Conservation (phyloP, 2,329 filamentous ascomycete species). For the Neoascochyta sp. region DNA sequence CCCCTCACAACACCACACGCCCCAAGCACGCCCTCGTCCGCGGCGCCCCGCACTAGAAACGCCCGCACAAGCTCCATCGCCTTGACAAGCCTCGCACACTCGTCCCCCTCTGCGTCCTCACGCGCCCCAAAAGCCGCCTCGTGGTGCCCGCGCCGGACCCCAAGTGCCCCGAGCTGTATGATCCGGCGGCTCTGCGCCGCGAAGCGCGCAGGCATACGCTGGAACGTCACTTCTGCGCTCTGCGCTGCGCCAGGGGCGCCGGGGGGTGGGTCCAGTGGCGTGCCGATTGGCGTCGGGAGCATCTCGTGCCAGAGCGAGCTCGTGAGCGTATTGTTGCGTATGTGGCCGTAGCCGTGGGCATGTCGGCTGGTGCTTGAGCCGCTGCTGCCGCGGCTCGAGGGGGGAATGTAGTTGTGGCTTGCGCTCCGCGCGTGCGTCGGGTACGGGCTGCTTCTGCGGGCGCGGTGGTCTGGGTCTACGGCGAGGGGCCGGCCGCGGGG, state of each 20-base stretch:
- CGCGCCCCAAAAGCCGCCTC: too few species aligned
- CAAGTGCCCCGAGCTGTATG: conserved; percentile 33
- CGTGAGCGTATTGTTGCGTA: conserved; percentile 1
- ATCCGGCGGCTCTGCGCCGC: conserved; percentile 17
- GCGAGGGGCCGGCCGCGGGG: conserved; percentile 8
- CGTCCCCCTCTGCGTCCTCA: too few species aligned
- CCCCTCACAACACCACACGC: conserved; percentile 15
- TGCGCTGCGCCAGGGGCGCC: not conserved
- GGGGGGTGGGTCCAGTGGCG: conserved; percentile 6
- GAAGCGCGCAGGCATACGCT: too few species aligned
- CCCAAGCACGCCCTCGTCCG: too few species aligned
- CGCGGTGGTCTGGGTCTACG: conserved; percentile 3
- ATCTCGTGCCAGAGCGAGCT: conserved; percentile 10
- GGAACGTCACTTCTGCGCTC: not conserved
- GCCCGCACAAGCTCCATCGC: too few species aligned
- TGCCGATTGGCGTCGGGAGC: conserved; percentile 13
- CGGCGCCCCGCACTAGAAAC: too few species aligned
- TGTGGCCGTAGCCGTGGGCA: not conserved
- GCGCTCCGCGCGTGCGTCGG: conserved; percentile 4
- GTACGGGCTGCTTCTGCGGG: conserved; percentile 3
- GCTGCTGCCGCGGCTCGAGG: conserved; percentile 1
- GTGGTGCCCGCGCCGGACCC: too few species aligned
- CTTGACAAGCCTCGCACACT: too few species aligned
- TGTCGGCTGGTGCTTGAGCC: conserved; percentile 1
- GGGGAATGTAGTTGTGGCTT: too few species aligned